These are phyloP conservation scores for Potentilla sterilis DNA, from an alignment of 306 rosid species.

Conservation along the genomic window DNA sequence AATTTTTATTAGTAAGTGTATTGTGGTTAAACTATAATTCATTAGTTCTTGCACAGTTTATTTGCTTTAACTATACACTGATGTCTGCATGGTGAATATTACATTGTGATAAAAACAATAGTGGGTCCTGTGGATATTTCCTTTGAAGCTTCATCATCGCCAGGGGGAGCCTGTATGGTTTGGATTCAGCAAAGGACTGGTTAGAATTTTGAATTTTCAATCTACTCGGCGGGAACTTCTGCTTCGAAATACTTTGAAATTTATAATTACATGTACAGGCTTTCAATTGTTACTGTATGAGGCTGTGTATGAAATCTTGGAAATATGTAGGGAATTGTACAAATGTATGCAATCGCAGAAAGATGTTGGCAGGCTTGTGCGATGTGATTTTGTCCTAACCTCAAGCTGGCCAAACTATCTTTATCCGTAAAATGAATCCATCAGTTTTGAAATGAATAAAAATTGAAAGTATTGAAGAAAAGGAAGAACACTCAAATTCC, in stretches of 20 bases:
- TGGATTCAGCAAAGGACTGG: neutral
- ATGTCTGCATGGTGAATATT: neutral
- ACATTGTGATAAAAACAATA: neutral
- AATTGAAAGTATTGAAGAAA: neutral
- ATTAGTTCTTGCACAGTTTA: neutral
- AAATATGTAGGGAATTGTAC: neutral
- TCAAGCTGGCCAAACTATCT: neutral
- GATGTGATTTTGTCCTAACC: neutral
- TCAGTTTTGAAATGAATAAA: neutral
- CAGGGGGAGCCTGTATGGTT: neutral
- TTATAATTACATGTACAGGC: neutral
- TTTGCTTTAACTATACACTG: neutral
- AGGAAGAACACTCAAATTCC: neutral
- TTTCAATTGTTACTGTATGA: neutral
- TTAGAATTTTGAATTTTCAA: neutral
- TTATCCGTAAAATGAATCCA: neutral
- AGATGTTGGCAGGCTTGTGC: neutral
- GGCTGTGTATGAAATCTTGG: neutral
- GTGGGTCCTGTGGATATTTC: neutral
- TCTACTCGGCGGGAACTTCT: neutral
- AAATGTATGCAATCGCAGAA: neutral
- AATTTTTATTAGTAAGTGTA: neutral
- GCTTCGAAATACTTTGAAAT: slow-evolving; percentile 1
- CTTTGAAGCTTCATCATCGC: neutral
- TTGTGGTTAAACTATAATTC: neutral